These are phyloP conservation scores for Rhodosporidiobolus odoratus DNA, from an alignment of 768 basidiomycete genomes.

Conservation along the genomic window DNA sequence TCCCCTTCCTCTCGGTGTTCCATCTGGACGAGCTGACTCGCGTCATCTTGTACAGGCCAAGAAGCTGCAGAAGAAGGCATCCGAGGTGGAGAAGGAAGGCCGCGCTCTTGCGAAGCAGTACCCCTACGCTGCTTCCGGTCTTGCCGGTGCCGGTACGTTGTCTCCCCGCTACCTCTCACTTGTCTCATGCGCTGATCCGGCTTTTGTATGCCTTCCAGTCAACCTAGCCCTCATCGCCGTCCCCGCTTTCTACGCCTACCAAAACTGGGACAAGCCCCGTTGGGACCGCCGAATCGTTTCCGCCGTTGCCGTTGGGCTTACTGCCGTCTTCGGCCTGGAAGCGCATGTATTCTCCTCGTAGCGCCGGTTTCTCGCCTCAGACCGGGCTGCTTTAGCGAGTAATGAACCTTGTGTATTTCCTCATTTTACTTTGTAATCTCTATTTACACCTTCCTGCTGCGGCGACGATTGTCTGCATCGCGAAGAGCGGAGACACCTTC, in stretches of 20 bases:
- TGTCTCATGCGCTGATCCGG: not conserved
- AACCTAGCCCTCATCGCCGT: slow-evolving; percentile 46
- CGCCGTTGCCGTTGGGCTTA: slow-evolving; percentile 45
- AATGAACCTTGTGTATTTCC: too few species aligned
- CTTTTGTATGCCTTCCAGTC: slow-evolving; percentile 30
- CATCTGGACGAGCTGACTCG: not conserved
- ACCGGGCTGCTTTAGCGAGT: too few species aligned
- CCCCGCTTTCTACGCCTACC: slow-evolving; percentile 46
- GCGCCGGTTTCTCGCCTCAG: too few species aligned
- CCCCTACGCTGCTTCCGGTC: slow-evolving; percentile 47
- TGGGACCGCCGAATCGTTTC: slow-evolving; percentile 48
- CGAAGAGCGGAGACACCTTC: too few species aligned
- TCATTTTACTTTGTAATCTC: too few species aligned
- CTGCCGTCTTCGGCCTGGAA: slow-evolving; percentile 18
- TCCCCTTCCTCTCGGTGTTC: not conserved
- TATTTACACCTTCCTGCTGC: too few species aligned
- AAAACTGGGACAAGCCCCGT: slow-evolving; percentile 46
- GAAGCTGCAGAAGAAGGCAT: slow-evolving; percentile 30
- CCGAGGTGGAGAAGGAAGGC: slow-evolving; percentile 29
- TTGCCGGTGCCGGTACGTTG: slow-evolving; percentile 45
- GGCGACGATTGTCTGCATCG: too few species aligned
- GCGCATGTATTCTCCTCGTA: too few species aligned
- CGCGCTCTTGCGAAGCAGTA: slow-evolving; percentile 15
- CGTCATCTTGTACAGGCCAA: slow-evolving; percentile 8
- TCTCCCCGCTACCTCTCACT: too few species aligned